phyloP scores from a whole-genome alignment of 1,139 yeast species.

The Taphrina communis region DNA sequence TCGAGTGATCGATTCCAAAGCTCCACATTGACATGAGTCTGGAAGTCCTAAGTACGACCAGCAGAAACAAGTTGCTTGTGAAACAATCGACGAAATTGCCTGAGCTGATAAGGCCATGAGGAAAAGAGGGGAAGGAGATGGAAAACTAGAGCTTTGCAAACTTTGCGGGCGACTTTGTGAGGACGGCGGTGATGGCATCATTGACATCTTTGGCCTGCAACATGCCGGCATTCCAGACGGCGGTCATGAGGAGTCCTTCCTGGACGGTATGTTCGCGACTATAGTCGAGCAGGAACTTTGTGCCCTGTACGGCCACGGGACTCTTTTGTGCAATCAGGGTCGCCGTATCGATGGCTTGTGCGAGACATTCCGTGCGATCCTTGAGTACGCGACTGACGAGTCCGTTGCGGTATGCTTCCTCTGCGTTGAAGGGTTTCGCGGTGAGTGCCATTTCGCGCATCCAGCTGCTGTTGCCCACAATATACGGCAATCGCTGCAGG shows the following conservation, averaged over 20 bases:
- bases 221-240: conserved; percentile 45
- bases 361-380: conserved; percentile 60
- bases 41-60: no score
- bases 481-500: conserved; percentile 64
- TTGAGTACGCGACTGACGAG: conserved; percentile 58
- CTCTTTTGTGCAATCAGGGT: conserved; percentile 58
- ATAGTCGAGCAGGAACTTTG: conserved; percentile 64
- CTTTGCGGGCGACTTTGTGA: conserved; percentile 27
- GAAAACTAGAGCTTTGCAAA: conserved; percentile 21
- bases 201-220: conserved; percentile 34
- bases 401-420: conserved; percentile 65
- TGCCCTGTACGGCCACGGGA: conserved; percentile 70
- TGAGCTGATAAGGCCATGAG: neutral
- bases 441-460: conserved; percentile 68
- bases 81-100: no score
- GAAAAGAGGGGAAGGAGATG: neutral
- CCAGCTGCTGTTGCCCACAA: conserved; percentile 65
- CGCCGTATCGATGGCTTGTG: conserved; percentile 61
- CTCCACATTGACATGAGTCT: no score
- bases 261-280: conserved; percentile 58
- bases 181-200: conserved; percentile 36
- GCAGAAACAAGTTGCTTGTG: no score
- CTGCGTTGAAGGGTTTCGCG: conserved; percentile 62
- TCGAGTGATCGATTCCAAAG: neutral
- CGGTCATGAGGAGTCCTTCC: conserved; percentile 51